A percentile compares a stretch with the other conserved stretches of the same genome.
These are phyloP conservation scores for Chaetomium sp. DNA, from an alignment of 2,329 filamentous ascomycete genomes.

Conservation along the genomic window DNA sequence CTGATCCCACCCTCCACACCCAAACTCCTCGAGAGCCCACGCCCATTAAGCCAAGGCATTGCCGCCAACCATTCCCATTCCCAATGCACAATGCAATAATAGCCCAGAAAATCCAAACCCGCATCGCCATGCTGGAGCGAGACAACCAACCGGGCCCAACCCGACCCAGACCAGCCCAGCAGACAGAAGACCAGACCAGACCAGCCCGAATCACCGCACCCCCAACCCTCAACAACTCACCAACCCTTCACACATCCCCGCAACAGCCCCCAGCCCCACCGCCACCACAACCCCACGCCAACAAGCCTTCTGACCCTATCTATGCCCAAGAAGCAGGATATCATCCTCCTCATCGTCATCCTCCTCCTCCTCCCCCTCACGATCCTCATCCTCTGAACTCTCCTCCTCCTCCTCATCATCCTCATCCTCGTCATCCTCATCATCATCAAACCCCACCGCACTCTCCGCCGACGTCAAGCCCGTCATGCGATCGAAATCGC, in stretches of 20 bases:
- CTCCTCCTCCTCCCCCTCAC: constrained; percentile 50
- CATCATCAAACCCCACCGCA: constrained; percentile 47
- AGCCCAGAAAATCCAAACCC: not conserved
- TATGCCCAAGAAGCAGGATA: constrained; percentile 54
- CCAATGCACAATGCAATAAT: constrained; percentile 4
- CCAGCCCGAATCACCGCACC: not conserved
- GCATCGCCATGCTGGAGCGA: no score
- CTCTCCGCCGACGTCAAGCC: constrained; percentile 41
- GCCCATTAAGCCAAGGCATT: not conserved
- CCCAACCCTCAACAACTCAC: not conserved
- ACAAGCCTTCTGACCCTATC: constrained; percentile 38
- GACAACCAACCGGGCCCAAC: not conserved
- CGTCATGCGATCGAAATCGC: constrained; percentile 31
- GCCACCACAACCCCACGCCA: not conserved
- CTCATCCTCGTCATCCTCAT: constrained; percentile 50
- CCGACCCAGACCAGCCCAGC: not conserved
- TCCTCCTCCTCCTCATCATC: constrained; percentile 50
- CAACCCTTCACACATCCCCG: not conserved
- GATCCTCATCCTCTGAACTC: constrained; percentile 41
- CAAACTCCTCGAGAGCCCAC: not conserved
- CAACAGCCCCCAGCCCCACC: not conserved
- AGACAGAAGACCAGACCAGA: not conserved
- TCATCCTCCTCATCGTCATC: constrained; percentile 54
- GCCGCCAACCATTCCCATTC: constrained; percentile 1
- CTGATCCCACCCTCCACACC: not conserved